Conservation (phyloP, 2,329 filamentous ascomycete genomes). For the Neonectria coccinea region DNA sequence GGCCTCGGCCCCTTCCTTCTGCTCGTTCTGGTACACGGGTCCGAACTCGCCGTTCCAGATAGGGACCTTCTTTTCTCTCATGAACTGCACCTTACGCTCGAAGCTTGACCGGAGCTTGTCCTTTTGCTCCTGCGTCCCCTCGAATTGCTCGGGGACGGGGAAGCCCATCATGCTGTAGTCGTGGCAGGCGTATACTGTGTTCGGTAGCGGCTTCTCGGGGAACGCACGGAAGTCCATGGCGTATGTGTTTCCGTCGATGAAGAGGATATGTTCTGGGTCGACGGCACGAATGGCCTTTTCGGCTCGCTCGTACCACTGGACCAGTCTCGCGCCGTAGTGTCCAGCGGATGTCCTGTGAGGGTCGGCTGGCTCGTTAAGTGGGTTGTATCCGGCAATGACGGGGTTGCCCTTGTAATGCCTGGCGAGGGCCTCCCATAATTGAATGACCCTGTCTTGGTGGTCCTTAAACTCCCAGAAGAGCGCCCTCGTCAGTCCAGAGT, state of each 20-base stretch:
- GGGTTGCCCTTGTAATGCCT: conserved; percentile 56
- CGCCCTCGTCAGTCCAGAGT: conserved; percentile 52
- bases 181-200: conserved; percentile 64
- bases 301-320: conserved; percentile 55
- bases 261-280: conserved; percentile 62
- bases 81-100: conserved; percentile 58
- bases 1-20: conserved; percentile 50
- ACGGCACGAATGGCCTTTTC: conserved; percentile 55
- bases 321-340: conserved; percentile 46
- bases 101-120: conserved; percentile 54
- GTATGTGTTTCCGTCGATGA: conserved; percentile 65
- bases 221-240: conserved; percentile 63
- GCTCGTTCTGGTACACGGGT: conserved; percentile 58
- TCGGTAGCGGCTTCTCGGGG: conserved; percentile 56
- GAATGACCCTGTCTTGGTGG: conserved; percentile 58
- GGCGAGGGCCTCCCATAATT: conserved; percentile 58
- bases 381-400: conserved; percentile 56
- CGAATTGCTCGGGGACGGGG: conserved; percentile 55
- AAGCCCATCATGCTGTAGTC: conserved; percentile 67
- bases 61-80: conserved; percentile 54
- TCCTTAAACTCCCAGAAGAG: conserved; percentile 61
- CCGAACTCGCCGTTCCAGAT: conserved; percentile 67
- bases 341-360: conserved; percentile 41
- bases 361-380: conserved; percentile 50
- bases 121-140: conserved; percentile 56